Evolutionary conservation across 768 basidiomycete genomes (phyloP).

Genomic region (Fomitopsis pulvina): DNA sequence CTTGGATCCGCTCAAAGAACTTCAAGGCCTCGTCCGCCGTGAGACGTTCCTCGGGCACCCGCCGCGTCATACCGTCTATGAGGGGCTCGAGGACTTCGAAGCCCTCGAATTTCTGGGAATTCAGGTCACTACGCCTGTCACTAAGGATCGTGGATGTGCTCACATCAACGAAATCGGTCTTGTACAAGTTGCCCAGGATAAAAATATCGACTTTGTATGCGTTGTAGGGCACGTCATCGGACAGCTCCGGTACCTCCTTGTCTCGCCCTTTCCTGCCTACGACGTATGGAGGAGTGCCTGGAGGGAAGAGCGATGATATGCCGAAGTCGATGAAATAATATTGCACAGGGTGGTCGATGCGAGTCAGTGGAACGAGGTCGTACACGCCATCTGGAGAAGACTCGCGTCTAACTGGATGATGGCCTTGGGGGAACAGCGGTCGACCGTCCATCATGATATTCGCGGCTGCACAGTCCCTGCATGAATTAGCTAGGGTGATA

Average conservation of each 20-base stretch:
- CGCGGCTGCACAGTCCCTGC: conserved; percentile 8
- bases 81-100: conserved; percentile 10
- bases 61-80: conserved; percentile 9
- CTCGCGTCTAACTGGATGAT: conserved; percentile 20
- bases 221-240: conserved; percentile 12
- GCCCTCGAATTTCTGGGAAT: conserved; percentile 5
- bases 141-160: not conserved
- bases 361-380: conserved; percentile 20
- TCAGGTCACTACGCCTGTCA: not conserved
- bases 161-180: conserved; percentile 14
- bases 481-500: not conserved
- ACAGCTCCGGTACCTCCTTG: conserved; percentile 19
- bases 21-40: conserved; percentile 2
- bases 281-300: conserved; percentile 9
- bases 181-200: conserved; percentile 14
- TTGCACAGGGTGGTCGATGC: conserved; percentile 30
- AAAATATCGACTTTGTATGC: conserved; percentile 20
- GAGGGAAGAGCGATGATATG: conserved; percentile 9
- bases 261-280: conserved; percentile 14
- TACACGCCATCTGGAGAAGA: conserved; percentile 26
- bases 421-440: conserved; percentile 10
- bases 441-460: conserved; percentile 19
- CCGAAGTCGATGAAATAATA: conserved; percentile 21
- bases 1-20: conserved; percentile 3
- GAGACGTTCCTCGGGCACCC: conserved; percentile 4